Conservation (phyloP, 805 yeast species). For the Candida maris region DNA sequence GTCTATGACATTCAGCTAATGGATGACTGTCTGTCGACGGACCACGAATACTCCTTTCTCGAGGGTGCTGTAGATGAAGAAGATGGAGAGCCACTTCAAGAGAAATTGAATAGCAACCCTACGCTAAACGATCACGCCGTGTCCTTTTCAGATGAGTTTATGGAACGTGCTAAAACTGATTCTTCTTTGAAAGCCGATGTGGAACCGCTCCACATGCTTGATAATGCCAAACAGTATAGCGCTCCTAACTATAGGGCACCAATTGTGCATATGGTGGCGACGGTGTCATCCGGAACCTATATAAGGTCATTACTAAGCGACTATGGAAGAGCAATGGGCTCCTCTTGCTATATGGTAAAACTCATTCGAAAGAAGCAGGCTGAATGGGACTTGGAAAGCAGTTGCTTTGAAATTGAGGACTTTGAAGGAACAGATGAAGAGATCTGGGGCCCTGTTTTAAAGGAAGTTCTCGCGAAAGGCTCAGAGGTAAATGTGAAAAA, state of each 20-base stretch:
- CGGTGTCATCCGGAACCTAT: constrained; percentile 93
- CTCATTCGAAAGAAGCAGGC: constrained; percentile 73
- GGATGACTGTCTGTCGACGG: constrained; percentile 48
- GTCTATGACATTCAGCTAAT: constrained; percentile 53
- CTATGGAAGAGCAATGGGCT: constrained; percentile 73
- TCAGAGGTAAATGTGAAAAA: constrained; percentile 36
- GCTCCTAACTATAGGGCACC: constrained; percentile 55
- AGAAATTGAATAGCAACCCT: constrained; percentile 40
- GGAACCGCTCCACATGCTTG: constrained; percentile 38
- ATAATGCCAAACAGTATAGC: constrained; percentile 30
- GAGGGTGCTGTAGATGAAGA: constrained; percentile 41
- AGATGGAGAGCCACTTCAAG: constrained; percentile 43
- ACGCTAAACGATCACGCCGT: constrained; percentile 62
- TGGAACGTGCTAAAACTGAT: constrained; percentile 40
- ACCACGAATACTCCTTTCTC: constrained; percentile 52
- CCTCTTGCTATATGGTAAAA: constrained; percentile 85
- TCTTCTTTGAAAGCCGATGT: constrained; percentile 32
- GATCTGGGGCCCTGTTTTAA: constrained; percentile 68
- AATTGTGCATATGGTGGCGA: constrained; percentile 64
- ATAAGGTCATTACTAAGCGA: constrained; percentile 89
- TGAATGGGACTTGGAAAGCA: constrained; percentile 73
- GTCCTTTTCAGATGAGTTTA: constrained; percentile 55
- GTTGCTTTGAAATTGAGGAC: constrained; percentile 64
- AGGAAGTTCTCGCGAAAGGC: constrained; percentile 48
- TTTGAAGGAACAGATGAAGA: constrained; percentile 57